Evolutionary conservation across 2,329 filamentous ascomycete species (phyloP).

Genomic region (Neopestalotiopsis rosae): DNA sequence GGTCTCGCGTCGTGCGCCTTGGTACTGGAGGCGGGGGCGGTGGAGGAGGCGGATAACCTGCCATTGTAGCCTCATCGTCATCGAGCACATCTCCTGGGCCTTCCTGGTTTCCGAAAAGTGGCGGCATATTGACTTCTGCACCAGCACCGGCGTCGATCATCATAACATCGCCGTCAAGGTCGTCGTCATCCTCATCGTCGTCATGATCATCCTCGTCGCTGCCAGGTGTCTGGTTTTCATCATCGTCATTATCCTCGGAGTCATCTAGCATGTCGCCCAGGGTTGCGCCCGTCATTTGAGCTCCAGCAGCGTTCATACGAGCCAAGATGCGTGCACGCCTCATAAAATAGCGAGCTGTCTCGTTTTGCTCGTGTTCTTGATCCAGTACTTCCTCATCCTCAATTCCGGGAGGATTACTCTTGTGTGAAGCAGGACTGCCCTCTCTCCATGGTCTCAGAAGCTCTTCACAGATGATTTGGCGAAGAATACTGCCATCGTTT

Average conservation of each 20-base stretch:
- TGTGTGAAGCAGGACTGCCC: slow-evolving; percentile 84
- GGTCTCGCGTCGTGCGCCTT: slow-evolving; percentile 54
- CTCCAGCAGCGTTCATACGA: slow-evolving; percentile 22
- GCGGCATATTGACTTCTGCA: slow-evolving; percentile 47
- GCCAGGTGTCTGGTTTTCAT: slow-evolving; percentile 39
- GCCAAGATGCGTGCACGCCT: slow-evolving; percentile 41
- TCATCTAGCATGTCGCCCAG: slow-evolving; percentile 46
- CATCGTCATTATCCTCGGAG: slow-evolving; percentile 45
- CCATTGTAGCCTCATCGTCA: slow-evolving; percentile 77
- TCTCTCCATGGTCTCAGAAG: slow-evolving; percentile 85
- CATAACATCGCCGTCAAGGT: slow-evolving; percentile 63
- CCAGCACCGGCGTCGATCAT: slow-evolving; percentile 58
- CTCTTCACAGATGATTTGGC: slow-evolving; percentile 87
- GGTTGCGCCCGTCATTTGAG: slow-evolving; percentile 18
- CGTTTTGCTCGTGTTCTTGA: slow-evolving; percentile 38
- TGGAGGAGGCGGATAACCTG: slow-evolving; percentile 72
- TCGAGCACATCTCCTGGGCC: slow-evolving; percentile 71
- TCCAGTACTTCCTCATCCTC: slow-evolving; percentile 79
- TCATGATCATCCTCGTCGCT: slow-evolving; percentile 64
- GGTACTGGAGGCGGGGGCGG: slow-evolving; percentile 64
- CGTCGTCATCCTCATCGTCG: slow-evolving; percentile 64
- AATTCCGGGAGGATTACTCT: slow-evolving; percentile 75
- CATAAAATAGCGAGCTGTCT: slow-evolving; percentile 39
- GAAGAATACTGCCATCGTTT: slow-evolving; percentile 77
- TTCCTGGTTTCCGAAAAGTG: slow-evolving; percentile 48